A percentile compares a stretch with the other conserved stretches of the same genome.
These are phyloP conservation scores for Powellomyces hirtus DNA, from an alignment of 192 early-diverging fungal species.

Conservation along the genomic window DNA sequence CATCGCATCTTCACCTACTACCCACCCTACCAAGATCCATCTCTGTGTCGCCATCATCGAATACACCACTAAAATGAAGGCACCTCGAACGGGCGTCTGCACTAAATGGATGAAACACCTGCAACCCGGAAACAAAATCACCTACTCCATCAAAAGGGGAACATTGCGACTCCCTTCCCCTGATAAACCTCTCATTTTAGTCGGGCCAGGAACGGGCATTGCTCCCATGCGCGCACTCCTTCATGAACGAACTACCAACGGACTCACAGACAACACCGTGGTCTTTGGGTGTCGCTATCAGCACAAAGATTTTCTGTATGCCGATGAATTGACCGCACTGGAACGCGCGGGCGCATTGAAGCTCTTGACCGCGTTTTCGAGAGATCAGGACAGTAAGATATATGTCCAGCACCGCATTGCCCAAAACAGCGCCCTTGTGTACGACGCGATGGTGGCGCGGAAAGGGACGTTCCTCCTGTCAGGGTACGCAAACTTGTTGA, in stretches of 20 bases:
- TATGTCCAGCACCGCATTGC: constrained; percentile 77
- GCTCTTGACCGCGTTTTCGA: constrained; percentile 79
- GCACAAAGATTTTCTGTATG: constrained; percentile 74
- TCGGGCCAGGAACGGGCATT: constrained; percentile 87
- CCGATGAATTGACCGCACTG: constrained; percentile 61
- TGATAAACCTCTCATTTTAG: constrained; percentile 52
- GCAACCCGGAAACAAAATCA: constrained; percentile 35
- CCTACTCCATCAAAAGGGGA: constrained; percentile 17
- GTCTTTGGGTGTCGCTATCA: constrained; percentile 82
- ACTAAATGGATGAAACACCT: constrained; percentile 69
- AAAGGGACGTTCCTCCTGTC: constrained; percentile 69
- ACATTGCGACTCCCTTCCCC: constrained; percentile 8
- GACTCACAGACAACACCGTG: constrained; percentile 60
- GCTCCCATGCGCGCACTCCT: constrained; percentile 88
- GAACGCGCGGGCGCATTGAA: constrained; percentile 47
- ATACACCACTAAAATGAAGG: constrained; percentile 78
- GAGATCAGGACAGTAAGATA: constrained; percentile 78
- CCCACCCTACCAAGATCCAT: constrained; percentile 55
- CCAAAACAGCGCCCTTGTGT: constrained; percentile 59
- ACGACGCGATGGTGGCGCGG: constrained; percentile 57
- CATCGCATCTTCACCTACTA: constrained; percentile 68
- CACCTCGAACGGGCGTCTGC: constrained; percentile 76
- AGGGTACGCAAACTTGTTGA: constrained; percentile 45
- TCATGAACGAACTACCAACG: constrained; percentile 51
- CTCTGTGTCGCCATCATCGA: constrained; percentile 82